Base-by-base conservation (phyloP, 495 filamentous ascomycete genomes). In the Parachaetomium inaequale region DNA sequence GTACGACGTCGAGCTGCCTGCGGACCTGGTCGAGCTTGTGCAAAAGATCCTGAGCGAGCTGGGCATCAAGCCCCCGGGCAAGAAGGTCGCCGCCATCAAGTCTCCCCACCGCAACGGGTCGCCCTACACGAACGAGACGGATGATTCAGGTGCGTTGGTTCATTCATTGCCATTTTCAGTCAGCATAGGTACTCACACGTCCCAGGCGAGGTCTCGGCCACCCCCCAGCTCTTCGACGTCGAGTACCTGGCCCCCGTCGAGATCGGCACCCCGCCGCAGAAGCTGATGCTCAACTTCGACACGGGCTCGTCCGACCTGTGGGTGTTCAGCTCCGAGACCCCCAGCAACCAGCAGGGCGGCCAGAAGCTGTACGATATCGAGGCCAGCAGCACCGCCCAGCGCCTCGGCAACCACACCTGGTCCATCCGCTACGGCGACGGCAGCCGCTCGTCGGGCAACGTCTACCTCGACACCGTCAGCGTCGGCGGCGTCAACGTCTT, bases 241-340 rank as follows among this genome's bases (percentile, higher is more conserved):
- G 71, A 84, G 72, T 91, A 90, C 64, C 77, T 92, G 21, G 84
- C 79, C 21, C 78, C 81, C 15, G 85, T 92, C 28, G 67, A 77
- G 23, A 89, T 92, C 69, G 89, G 89, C 8, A 89, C 86, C 6
- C 89, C 89, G 26, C 78, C 81, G 8, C 88, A 92, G 78, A 86
- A 74, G 4, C 66, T 92, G 64, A 87, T 75, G 40, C 75, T 92
- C 50, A 84, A 91, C 69, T 89, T 91, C 56, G 89, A 93, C 74
- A 91, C 89, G 28, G 89, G 88, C 10, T 89, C 87, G 36, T 82
- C 85, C 14, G 89, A 92, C 79, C 77, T 92, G 76, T 91, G 85
- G 75, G 88, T 83, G 38, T 77, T 78, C 64, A 77, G 72, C 74
- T 86, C 54, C 74, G 84, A 61, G 59, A 81, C 63, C 42, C 71